Base-by-base conservation (phyloP, 768 basidiomycete species). In the Hysterangium stoloniferum region DNA sequence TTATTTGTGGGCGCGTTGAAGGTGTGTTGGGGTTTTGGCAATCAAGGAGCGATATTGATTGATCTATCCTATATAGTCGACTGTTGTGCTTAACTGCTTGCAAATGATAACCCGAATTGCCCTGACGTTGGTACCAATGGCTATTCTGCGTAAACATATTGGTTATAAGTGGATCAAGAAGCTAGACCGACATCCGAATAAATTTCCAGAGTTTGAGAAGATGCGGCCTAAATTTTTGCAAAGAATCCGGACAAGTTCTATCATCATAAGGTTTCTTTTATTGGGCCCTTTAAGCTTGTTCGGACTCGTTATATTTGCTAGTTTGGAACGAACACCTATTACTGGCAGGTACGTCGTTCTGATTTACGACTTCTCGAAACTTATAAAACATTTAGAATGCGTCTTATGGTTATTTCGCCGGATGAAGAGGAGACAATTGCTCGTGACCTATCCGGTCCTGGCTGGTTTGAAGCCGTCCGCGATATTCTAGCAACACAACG, bases 391-490 rank as follows among this genome's bases (percentile, higher is more conserved):
- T 20, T 25, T 56, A 90, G 91, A 60, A 88, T 86, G 84, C 77
- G 93, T 47, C 65, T 92, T 57, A 94, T 96, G 54, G 71, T 94
- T 7, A 75, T 96, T 13, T 92, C 90, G 3, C 92, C 93, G 1
- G 86, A 91, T 57, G 93, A 96, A 66, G 93, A 97, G 62, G 89
- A 93, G 46, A 80, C 81, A 27, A 88, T 97, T 35, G 81, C 90
- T n/a, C 66, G 71, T 3, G 84, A 88, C 60, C 77, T 97, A 8
- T 79, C 80, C 17, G 93, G 90, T 13, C 68, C 78, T 19, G 90
- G 89, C 40, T 97, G 93, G 93, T 90, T 86, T 65, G 71, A 74
- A 54, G 84, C 89, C 32, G 85, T 97, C 17, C 75, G 77, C 32
- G 80, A 86, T 33, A 87, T 95, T 38, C 74, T 97, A 11, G 72